Base-by-base conservation (phyloP, 768 basidiomycete genomes). In the Zangia roseola region DNA sequence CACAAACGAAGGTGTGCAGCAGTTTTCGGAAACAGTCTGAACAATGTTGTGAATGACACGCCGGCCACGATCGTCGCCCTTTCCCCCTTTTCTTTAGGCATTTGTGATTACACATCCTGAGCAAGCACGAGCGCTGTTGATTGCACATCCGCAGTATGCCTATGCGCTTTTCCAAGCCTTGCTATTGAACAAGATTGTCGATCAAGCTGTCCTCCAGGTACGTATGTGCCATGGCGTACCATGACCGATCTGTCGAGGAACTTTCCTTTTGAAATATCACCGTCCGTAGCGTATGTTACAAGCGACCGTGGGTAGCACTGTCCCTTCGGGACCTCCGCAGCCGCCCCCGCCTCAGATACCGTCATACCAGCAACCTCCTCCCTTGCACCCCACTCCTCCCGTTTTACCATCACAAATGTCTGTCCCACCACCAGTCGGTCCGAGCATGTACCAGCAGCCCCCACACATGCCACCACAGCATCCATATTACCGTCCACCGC, bases 91-190 rank as follows among this genome's bases (percentile, higher is more conserved):
- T 33, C 33, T 49, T 45, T 62, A 99, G 97, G 89, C 89, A 2
- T 93, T 95, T 63, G 87, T 97, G 26, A 86, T 91, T 38, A 91
- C 85, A 0, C 86, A 92, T 51, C 93, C 94, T 9, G 93, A 95
- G 43, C 88, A 94, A 70, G 94, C 95, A 28, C 78, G 85, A 45
- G 73, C 78, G 2, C 73, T 98, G 33, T 78, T 99, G 37, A 73
- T 82, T 21, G 76, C 83, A 16, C 87, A 97, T 59, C 97, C 97
- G 16, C 95, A 98, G 70, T 79, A 97, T 5, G 88, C 93, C 2
- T 98, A 97, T 66, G 97, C 97, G 5, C 77, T 98, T 13, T 97
- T 98, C 75, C 94, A 97, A 70, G 88, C 91, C 0, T 79, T 99
- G 54, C 73, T 98, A 9, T 71, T 97, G 40, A 91, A 94, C 78